Percentiles rank a stretch among this genome's conserved stretches.
Conservation (phyloP, 1,284 basidiomycete genomes). For the Cerioporus squamosus region DNA sequence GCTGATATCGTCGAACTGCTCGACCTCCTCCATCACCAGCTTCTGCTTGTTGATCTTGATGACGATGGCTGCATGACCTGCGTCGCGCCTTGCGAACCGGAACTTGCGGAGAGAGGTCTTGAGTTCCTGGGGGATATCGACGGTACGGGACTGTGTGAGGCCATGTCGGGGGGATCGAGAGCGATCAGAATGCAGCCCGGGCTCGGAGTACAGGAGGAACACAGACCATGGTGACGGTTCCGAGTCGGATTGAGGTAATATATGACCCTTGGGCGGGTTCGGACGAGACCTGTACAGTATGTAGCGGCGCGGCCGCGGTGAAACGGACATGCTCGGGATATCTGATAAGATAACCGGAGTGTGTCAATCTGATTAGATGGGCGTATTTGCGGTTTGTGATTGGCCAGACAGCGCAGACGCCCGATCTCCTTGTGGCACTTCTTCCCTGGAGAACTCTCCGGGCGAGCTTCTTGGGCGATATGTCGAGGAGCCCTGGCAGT, state of each 20-base stretch:
- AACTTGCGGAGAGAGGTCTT: slow-evolving; percentile 83
- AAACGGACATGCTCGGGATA: not conserved
- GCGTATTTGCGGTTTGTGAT: slow-evolving; percentile 8
- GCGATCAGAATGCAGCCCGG: not conserved
- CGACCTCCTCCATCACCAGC: slow-evolving; percentile 82
- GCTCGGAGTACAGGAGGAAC: not conserved
- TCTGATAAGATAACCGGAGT: slow-evolving; percentile 20
- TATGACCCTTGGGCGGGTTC: not conserved
- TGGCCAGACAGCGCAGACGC: not conserved
- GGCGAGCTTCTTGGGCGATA: not conserved
- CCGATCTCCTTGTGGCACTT: not conserved
- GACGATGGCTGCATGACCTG: slow-evolving; percentile 76
- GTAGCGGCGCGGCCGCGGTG: not conserved
- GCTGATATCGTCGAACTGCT: slow-evolving; percentile 75
- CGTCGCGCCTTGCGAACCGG: slow-evolving; percentile 72
- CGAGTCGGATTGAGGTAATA: not conserved
- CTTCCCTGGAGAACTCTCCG: not conserved
- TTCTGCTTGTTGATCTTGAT: slow-evolving; percentile 87
- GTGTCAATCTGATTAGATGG: not conserved
- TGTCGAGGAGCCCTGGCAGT: too few species aligned
- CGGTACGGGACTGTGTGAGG: slow-evolving; percentile 65
- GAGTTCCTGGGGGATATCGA: slow-evolving; percentile 81
- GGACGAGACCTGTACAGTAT: not conserved
- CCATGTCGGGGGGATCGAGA: slow-evolving; percentile 34
- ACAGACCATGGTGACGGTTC: slow-evolving; percentile 10